Conservation (phyloP, 139 green algal genomes). For the Marvania coccoides region DNA sequence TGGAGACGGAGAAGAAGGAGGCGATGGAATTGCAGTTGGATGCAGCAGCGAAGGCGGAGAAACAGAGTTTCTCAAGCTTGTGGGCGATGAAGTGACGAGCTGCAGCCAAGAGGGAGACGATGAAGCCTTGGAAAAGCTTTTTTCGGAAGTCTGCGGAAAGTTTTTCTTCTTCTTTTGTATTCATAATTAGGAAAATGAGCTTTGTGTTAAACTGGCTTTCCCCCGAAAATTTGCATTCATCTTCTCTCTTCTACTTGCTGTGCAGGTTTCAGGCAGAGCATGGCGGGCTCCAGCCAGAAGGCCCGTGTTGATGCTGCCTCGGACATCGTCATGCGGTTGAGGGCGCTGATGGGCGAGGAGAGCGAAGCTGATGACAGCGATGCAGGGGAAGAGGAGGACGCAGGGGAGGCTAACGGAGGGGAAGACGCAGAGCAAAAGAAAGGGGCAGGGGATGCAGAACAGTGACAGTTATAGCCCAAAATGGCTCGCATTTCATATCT, state of each 20-base stretch:
- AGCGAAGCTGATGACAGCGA: slow-evolving; percentile 11
- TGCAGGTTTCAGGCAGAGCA: not conserved
- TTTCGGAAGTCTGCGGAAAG: not conserved
- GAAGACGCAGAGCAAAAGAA: too few species aligned
- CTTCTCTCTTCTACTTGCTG: not conserved
- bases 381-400: not conserved
- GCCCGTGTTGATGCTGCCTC: not conserved
- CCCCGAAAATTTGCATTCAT: too few species aligned
- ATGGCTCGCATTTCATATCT: too few species aligned
- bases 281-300: not conserved
- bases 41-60: too few species aligned
- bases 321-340: slow-evolving; percentile 7
- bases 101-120: too few species aligned
- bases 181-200: not conserved
- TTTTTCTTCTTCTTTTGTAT: not conserved
- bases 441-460: too few species aligned
- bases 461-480: too few species aligned
- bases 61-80: too few species aligned
- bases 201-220: not conserved
- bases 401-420: too few species aligned
- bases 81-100: too few species aligned
- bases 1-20: not conserved
- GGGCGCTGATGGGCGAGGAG: slow-evolving; percentile 6
- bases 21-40: not conserved
- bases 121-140: not conserved